Conservation (phyloP, 2,329 filamentous ascomycete species). For the Dactylellina sp. region DNA sequence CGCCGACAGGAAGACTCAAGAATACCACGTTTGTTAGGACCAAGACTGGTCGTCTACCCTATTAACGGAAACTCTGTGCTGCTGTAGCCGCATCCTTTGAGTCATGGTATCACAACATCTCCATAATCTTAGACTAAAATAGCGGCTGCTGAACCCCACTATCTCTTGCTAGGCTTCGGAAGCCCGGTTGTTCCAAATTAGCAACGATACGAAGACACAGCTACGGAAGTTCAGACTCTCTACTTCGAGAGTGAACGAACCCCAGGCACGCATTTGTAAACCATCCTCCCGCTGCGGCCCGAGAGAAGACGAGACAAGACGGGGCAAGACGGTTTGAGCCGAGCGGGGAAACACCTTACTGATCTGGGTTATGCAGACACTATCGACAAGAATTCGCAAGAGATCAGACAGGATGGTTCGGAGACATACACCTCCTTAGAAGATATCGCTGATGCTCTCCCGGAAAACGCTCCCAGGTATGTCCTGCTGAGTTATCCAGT, state of each 20-base stretch:
- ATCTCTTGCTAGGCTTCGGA: slow-evolving; percentile 73
- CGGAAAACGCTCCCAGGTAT: slow-evolving; percentile 90
- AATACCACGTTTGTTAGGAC: too few species aligned
- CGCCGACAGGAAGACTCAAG: too few species aligned
- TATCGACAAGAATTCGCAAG: slow-evolving; percentile 89
- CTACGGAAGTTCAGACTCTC: slow-evolving; percentile 93
- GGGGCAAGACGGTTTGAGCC: too few species aligned
- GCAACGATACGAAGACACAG: slow-evolving; percentile 85
- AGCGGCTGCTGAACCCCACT: slow-evolving; percentile 56
- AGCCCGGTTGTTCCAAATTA: slow-evolving; percentile 91
- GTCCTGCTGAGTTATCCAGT: slow-evolving; percentile 91
- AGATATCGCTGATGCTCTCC: slow-evolving; percentile 86
- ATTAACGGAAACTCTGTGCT: not conserved
- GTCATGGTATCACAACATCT: slow-evolving; percentile 18
- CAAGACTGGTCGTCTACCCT: too few species aligned
- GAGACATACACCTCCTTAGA: slow-evolving; percentile 84
- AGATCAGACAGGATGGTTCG: slow-evolving; percentile 86
- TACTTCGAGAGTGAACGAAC: slow-evolving; percentile 85
- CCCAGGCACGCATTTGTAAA: slow-evolving; percentile 95
- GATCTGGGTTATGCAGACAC: slow-evolving; percentile 71
- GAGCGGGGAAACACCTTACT: slow-evolving; percentile 6
- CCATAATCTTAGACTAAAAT: slow-evolving; percentile 58
- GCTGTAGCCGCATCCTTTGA: not conserved
- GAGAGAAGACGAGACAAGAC: not conserved
- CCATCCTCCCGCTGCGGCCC: slow-evolving; percentile 57